Conservation (phyloP, 148 eudicot genomes). For the Chenopodium suecicum region DNA sequence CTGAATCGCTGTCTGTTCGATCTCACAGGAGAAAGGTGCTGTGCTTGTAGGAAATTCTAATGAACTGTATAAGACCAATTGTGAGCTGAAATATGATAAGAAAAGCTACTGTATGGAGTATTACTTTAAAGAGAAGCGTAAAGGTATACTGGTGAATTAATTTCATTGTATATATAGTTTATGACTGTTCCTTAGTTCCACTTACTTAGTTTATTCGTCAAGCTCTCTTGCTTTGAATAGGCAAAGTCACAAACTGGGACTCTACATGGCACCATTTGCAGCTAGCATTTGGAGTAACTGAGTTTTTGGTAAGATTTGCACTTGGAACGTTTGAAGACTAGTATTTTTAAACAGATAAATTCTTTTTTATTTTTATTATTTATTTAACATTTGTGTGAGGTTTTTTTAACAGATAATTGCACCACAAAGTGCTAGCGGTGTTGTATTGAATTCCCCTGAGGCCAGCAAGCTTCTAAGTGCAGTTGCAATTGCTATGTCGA, state of each 20-base stretch:
- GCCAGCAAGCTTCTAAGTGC: conserved; percentile 98
- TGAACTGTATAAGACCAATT: conserved; percentile 55
- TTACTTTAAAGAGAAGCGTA: conserved; percentile 57
- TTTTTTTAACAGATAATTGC: conserved; percentile 63
- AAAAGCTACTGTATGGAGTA: conserved; percentile 84
- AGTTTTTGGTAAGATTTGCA: conserved; percentile 60
- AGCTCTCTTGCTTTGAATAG: conserved; percentile 30
- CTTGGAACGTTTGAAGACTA: neutral
- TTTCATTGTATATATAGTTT: conserved; percentile 3
- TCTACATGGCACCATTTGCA: conserved; percentile 69
- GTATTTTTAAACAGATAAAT: neutral
- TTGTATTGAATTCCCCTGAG: conserved; percentile 90
- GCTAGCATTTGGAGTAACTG: conserved; percentile 87
- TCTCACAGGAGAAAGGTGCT: conserved; percentile 73
- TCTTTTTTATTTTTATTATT: neutral
- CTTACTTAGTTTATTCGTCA: neutral
- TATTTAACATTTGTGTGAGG: neutral
- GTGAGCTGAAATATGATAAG: conserved; percentile 67
- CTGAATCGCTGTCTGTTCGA: conserved; percentile 1
- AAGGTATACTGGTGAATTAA: conserved; percentile 35
- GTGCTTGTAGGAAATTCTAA: conserved; percentile 46
- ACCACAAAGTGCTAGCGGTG: conserved; percentile 94
- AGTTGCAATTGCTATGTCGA: conserved; percentile 91
- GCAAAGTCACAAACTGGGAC: conserved; percentile 63
- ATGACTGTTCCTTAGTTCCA: neutral